These are phyloP conservation scores for Aspergillus sp. DNA, from an alignment of 2,329 filamentous ascomycete genomes.

Conservation along the genomic window DNA sequence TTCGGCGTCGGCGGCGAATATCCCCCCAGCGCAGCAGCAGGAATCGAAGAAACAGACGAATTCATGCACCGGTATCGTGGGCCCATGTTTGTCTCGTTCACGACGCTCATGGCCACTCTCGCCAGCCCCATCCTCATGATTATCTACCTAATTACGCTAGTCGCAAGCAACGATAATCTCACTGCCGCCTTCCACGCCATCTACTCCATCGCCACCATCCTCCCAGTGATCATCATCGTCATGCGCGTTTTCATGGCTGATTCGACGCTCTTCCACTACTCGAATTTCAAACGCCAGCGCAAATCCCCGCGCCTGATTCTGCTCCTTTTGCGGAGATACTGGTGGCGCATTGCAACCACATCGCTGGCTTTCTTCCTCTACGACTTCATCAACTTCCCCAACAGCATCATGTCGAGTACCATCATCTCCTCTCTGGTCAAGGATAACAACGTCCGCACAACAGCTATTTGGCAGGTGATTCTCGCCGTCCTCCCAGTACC, in stretches of 20 bases:
- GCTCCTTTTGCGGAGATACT: conserved; percentile 22
- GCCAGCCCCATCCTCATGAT: conserved; percentile 29
- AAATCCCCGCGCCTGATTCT: conserved; percentile 19
- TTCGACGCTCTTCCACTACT: conserved; percentile 25
- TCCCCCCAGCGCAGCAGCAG: conserved; percentile 32
- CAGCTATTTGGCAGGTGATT: conserved; percentile 31
- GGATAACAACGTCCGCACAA: conserved; percentile 25
- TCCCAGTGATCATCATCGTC: conserved; percentile 26
- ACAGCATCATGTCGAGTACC: conserved; percentile 29
- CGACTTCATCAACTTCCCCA: conserved; percentile 34
- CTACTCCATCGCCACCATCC: conserved; percentile 27
- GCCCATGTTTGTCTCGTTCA: conserved; percentile 30
- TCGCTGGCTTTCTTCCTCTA: conserved; percentile 31
- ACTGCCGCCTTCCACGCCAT: conserved; percentile 22
- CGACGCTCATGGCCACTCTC: conserved; percentile 30
- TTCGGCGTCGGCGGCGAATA: conserved; percentile 36
- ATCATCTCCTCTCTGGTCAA: conserved; percentile 29
- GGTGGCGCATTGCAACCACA: conserved; percentile 22
- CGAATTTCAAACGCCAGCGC: conserved; percentile 24
- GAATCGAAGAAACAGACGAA: conserved; percentile 24
- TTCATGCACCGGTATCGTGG: conserved; percentile 22
- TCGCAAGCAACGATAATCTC: conserved; percentile 31
- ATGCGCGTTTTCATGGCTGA: conserved; percentile 31
- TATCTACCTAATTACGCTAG: conserved; percentile 29
- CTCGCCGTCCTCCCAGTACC: conserved; percentile 28